Conservation (phyloP, 352 stramenopile species). For the Discostella stelligera region DNA sequence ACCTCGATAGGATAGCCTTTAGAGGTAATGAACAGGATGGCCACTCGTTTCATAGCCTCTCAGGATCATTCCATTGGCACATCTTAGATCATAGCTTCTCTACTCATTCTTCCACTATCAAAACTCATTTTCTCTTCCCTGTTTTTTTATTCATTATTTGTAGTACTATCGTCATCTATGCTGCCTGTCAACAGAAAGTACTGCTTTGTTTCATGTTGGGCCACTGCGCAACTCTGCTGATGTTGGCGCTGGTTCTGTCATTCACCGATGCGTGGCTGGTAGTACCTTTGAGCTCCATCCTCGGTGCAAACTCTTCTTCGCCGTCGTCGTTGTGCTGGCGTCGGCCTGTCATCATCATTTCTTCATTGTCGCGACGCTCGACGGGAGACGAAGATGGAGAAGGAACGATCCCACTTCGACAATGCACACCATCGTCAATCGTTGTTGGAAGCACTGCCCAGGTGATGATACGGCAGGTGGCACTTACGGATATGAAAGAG, state of each 20-base stretch:
- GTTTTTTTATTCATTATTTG: too few species aligned
- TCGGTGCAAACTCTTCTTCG: not conserved
- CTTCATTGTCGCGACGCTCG: not conserved
- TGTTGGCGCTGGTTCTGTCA: not conserved
- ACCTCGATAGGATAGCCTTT: too few species aligned
- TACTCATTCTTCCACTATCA: too few species aligned
- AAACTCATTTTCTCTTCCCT: too few species aligned
- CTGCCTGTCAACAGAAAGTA: not conserved
- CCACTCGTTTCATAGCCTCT: too few species aligned
- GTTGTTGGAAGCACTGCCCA: not conserved
- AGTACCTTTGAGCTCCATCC: not conserved
- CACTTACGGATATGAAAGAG: slow-evolving; percentile 13
- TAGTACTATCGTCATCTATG: too few species aligned
- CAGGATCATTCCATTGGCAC: too few species aligned
- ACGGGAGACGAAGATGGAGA: not conserved
- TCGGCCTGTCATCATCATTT: not conserved
- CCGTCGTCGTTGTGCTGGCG: not conserved
- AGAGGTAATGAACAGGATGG: too few species aligned
- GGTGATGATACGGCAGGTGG: slow-evolving; percentile 27
- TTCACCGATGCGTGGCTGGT: not conserved
- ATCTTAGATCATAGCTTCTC: too few species aligned
- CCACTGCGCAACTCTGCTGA: not conserved
- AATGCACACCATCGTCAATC: not conserved
- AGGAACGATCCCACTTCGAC: not conserved
- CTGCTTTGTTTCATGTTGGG: not conserved